These are phyloP conservation scores for Sphagnurus paluster DNA, from an alignment of 1,284 basidiomycete genomes.

Conservation along the genomic window DNA sequence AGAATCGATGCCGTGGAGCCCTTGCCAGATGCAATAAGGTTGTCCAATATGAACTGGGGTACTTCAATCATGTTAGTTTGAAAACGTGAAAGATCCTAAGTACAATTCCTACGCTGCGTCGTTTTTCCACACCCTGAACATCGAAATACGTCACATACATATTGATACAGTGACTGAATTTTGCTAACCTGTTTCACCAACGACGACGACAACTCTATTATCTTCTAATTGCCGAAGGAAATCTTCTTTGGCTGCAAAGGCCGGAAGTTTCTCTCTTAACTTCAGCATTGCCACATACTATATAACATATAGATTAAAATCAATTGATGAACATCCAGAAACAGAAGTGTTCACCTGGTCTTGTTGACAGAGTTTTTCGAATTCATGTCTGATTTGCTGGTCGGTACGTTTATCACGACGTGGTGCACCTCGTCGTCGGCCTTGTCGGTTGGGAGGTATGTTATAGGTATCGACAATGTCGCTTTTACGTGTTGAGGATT, in stretches of 20 bases:
- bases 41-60: slow-evolving; percentile 88
- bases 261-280: slow-evolving; percentile 69
- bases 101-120: slow-evolving; percentile 60
- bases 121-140: slow-evolving; percentile 95
- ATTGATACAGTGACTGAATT: too few relatives aligned
- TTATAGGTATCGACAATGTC: neutral
- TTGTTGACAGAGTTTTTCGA: slow-evolving; percentile 46
- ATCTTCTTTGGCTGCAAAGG: slow-evolving; percentile 64
- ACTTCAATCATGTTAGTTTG: slow-evolving; percentile 42
- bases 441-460: slow-evolving; percentile 7
- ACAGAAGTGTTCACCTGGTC: slow-evolving; percentile 31
- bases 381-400: slow-evolving; percentile 55
- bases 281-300: slow-evolving; percentile 62
- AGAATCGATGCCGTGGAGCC: slow-evolving; percentile 80
- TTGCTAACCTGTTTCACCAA: slow-evolving; percentile 74
- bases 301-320: too few relatives aligned
- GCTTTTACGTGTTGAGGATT: slow-evolving; percentile 5
- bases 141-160: too few relatives aligned
- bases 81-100: neutral
- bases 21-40: slow-evolving; percentile 62
- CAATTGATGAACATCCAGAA: neutral
- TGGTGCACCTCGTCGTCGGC: slow-evolving; percentile 15
- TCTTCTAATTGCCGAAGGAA: slow-evolving; percentile 64
- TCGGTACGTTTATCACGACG: slow-evolving; percentile 46
- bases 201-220: slow-evolving; percentile 77